Conservation (phyloP, 2,329 filamentous ascomycete genomes). For the Coniochaeta sp. region DNA sequence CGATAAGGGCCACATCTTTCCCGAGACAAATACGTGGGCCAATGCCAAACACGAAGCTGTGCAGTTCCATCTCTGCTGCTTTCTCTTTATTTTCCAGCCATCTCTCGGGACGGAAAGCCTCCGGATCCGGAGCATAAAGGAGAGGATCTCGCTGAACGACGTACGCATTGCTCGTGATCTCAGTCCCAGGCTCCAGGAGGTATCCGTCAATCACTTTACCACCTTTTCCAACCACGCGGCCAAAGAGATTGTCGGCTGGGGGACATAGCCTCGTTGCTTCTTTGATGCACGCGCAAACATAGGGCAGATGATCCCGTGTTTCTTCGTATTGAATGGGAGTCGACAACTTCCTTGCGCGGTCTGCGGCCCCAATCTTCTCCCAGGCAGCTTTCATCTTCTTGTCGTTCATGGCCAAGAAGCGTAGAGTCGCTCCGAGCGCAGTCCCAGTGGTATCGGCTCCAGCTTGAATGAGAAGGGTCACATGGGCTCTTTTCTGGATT, state of each 20-base stretch:
- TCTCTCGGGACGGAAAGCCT: constrained; percentile 50
- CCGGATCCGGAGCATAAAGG: constrained; percentile 49
- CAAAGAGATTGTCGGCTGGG: constrained; percentile 15
- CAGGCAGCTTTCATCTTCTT: constrained; percentile 32
- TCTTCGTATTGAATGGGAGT: constrained; percentile 25
- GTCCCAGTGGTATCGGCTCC: constrained; percentile 50
- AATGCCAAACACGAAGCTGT: constrained; percentile 49
- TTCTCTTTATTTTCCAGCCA: constrained; percentile 42
- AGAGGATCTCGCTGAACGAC: constrained; percentile 50
- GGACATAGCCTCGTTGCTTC: constrained; percentile 30
- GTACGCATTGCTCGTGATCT: constrained; percentile 53
- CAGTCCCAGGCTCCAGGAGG: constrained; percentile 45
- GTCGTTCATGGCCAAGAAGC: constrained; percentile 39
- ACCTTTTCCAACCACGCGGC: constrained; percentile 7
- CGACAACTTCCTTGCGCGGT: constrained; percentile 8
- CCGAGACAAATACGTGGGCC: constrained; percentile 48
- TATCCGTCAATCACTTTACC: constrained; percentile 11
- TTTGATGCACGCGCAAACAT: constrained; percentile 30
- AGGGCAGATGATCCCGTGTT: constrained; percentile 23
- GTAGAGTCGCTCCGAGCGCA: constrained; percentile 36
- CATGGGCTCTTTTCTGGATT: constrained; percentile 25
- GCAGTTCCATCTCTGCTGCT: constrained; percentile 25
- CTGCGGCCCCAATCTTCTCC: constrained; percentile 31
- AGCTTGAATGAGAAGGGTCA: constrained; percentile 33
- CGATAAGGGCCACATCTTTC: constrained; percentile 32